phyloP scores from a whole-genome alignment of 2,329 filamentous ascomycete species.

The Arthroderma sp. region DNA sequence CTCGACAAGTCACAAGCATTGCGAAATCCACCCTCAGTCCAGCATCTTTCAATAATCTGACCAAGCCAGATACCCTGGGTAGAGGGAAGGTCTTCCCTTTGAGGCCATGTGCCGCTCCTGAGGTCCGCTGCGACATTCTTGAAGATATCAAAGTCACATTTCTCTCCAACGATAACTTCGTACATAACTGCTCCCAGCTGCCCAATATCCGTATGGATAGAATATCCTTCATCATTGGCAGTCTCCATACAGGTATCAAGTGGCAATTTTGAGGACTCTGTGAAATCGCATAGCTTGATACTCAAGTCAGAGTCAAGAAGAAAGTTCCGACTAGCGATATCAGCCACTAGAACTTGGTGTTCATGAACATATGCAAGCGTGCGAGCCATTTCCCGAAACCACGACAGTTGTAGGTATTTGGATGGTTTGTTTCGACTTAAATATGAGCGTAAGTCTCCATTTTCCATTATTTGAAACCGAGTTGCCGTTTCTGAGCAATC shows the following conservation, averaged over 20 bases:
- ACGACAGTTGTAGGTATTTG: conserved; percentile 13
- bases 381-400: conserved; percentile 9
- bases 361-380: conserved; percentile 3
- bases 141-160: conserved; percentile 16
- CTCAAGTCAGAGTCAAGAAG: conserved; percentile 13
- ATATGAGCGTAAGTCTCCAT: conserved; percentile 17
- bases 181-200: conserved; percentile 20
- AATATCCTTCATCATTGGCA: conserved; percentile 17
- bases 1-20: not conserved
- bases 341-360: not conserved
- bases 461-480: conserved; percentile 13
- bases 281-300: conserved; percentile 2
- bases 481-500: not conserved
- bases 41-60: conserved; percentile 17
- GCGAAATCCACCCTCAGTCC: conserved; percentile 6
- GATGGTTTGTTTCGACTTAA: conserved; percentile 11
- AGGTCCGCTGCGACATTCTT: conserved; percentile 7
- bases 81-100: conserved; percentile 13
- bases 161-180: conserved; percentile 14
- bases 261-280: not conserved
- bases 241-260: conserved; percentile 15
- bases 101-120: conserved; percentile 10
- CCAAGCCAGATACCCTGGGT: conserved; percentile 17
- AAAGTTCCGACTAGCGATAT: conserved; percentile 14
- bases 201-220: conserved; percentile 18